These are phyloP conservation scores for Phlebiopsis gigantea DNA, from an alignment of 768 basidiomycete species.

Conservation along the genomic window DNA sequence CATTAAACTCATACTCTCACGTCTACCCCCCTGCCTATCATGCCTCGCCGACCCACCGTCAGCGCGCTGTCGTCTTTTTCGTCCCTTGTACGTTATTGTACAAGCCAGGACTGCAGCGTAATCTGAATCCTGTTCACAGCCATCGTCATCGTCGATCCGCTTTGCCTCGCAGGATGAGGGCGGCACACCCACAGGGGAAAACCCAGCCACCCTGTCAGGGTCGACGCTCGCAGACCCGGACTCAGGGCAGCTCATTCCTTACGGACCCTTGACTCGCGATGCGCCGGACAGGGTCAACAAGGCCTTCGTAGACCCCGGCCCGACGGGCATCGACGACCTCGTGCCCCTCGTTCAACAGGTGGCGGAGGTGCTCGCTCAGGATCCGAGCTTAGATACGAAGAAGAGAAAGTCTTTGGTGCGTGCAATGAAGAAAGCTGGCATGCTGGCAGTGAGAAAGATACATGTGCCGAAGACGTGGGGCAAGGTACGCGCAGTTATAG, in stretches of 20 bases:
- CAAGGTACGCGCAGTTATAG: not conserved
- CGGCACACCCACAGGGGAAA: too few species aligned
- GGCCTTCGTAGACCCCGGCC: not conserved
- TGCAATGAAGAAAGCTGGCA: not conserved
- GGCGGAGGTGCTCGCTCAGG: not conserved
- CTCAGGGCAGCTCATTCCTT: not conserved
- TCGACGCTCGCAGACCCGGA: not conserved
- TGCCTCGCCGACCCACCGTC: not conserved
- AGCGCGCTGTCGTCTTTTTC: slow-evolving; percentile 1
- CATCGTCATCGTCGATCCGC: not conserved
- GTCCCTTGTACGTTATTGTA: not conserved
- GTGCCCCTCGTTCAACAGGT: not conserved
- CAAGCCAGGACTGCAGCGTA: too few species aligned
- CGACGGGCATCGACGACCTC: not conserved
- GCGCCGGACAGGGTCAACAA: not conserved
- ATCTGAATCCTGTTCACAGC: too few species aligned
- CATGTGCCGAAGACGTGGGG: not conserved
- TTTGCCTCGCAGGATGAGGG: too few species aligned
- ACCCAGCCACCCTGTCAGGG: not conserved
- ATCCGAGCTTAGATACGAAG: not conserved
- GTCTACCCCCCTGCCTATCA: not conserved
- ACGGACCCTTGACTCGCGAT: not conserved
- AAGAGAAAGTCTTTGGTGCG: not conserved
- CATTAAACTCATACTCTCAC: not conserved
- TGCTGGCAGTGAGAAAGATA: not conserved